Evolutionary conservation across 2,329 filamentous ascomycete species (phyloP), one percentile per base, ranked within the genome.

Genomic region (Aspergillus hiratsukae): DNA sequence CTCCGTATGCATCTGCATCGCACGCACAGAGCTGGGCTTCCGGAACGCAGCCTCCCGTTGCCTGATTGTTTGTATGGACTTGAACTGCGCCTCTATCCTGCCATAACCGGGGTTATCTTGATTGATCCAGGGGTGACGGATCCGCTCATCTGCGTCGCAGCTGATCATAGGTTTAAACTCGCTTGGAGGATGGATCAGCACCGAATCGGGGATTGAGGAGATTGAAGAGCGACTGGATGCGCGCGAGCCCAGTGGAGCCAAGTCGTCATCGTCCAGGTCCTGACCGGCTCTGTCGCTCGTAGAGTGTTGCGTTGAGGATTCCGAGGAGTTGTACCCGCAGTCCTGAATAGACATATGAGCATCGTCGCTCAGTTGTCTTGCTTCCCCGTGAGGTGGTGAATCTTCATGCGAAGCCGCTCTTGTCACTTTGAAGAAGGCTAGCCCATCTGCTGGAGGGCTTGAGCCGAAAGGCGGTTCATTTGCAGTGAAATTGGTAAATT

Each of bases 1-100:
- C 49, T 74, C 72, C 0, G 72, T 74, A 48, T 73, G 65, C 74
- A 78, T 76, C 61, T 77, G 75, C 64, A 78, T 71, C 6, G 75
- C 75, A 35, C 70, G 64, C 4, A 78, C 75, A 0, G 76, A 78
- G 64, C 75, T 78, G 1, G 75, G 73, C 57, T 78, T 75, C 37
- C 76, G 71, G 56, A 79, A 79, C 0, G 69, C 71, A 0, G 68
- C 68, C 55, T 72, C 67, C 8, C 69, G 70, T 48, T 71, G 69
- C 31, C 71, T 65, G 23, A 73, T 61, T 1, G 66, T 67, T 6
- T 68, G 65, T 27, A 66, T 59, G 21, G 59, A 56, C 28, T 58
- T 66, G 52, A 61, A 57, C 37, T 53, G 61, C 51, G 59, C 62
- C 8, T 54, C 64, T 59, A 45, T 58, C 55, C 31, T 66, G 59